Evolutionary conservation across 495 filamentous ascomycete genomes (phyloP).

Genomic region (Thozetella sp.): DNA sequence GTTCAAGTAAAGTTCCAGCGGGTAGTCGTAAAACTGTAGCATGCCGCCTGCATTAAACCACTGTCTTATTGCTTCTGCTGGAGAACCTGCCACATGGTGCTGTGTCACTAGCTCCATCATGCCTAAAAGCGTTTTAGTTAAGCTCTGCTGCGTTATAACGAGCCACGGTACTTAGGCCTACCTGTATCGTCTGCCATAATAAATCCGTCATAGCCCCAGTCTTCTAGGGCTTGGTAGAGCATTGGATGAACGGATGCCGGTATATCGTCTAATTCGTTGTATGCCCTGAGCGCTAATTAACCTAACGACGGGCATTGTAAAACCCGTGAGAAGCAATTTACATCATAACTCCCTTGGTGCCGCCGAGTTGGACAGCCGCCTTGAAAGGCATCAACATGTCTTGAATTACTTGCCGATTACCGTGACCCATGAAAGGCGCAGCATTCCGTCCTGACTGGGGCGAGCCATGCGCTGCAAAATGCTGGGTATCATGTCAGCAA

Average conservation of each 20-base stretch:
- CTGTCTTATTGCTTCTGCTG: conserved; percentile 34
- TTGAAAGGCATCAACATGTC: conserved; percentile 39
- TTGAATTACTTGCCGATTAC: conserved; percentile 37
- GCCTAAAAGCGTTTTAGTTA: neutral
- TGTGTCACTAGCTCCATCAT: conserved; percentile 16
- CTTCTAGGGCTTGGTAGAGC: conserved; percentile 31
- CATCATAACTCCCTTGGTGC: conserved; percentile 43
- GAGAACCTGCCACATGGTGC: conserved; percentile 29
- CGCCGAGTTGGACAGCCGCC: conserved; percentile 36
- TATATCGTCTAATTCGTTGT: conserved; percentile 40
- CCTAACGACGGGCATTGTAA: no score
- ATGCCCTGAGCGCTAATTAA: conserved; percentile 26
- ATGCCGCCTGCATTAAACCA: conserved; percentile 40
- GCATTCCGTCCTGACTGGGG: conserved; percentile 36
- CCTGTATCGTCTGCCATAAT: conserved; percentile 42
- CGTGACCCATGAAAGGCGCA: conserved; percentile 37
- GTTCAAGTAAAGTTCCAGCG: conserved; percentile 26
- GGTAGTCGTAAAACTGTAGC: conserved; percentile 32
- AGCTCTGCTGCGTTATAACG: neutral
- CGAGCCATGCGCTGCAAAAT: conserved; percentile 39
- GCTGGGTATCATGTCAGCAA: conserved; percentile 12
- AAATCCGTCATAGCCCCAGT: conserved; percentile 41
- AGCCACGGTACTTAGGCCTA: conserved; percentile 3
- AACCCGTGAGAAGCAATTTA: conserved; percentile 12
- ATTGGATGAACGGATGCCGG: conserved; percentile 33